A percentile compares a stretch with the other conserved stretches of the same genome.
Conservation (phyloP, 176 grass and related monocot species). For the Tuctoria greenei region DNA sequence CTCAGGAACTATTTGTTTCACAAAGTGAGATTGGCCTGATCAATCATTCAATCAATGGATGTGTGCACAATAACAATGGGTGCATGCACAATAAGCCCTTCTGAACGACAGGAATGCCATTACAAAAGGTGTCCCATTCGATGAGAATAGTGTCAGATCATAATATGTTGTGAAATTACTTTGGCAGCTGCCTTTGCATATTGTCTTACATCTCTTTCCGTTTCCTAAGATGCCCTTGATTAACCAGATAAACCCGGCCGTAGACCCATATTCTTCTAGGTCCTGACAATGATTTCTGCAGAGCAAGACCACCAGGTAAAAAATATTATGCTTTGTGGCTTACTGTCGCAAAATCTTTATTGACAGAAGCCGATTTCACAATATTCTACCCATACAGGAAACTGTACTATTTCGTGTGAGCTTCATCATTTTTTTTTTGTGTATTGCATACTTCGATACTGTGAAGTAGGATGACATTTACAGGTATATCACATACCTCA, state of each 20-base stretch:
- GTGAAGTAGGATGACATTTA: constrained; percentile 4
- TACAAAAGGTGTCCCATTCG: neutral
- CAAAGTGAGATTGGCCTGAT: constrained; percentile 24
- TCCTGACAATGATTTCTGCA: constrained; percentile 63
- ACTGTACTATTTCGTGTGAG: neutral
- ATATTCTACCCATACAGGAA: neutral
- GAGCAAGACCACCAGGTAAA: neutral
- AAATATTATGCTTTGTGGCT: neutral
- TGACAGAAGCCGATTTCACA: neutral
- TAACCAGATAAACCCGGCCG: constrained; percentile 80
- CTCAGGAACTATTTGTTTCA: constrained; percentile 14
- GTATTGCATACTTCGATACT: neutral
- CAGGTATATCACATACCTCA: constrained; percentile 46
- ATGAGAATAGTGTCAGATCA: neutral
- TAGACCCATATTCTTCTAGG: constrained; percentile 79
- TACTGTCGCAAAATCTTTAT: neutral
- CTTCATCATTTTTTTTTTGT: no score
- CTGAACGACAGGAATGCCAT: neutral
- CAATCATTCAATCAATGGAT: neutral
- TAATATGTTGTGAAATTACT: constrained; percentile 22
- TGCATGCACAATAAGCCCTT: constrained; percentile 1
- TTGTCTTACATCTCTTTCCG: constrained; percentile 38
- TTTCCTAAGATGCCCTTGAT: constrained; percentile 44
- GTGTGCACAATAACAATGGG: neutral
- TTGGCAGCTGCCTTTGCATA: neutral